A percentile compares a stretch with the other conserved stretches of the same genome.
These are phyloP conservation scores for Combretum micranthum DNA, from an alignment of 345 rosid species.

Conservation along the genomic window DNA sequence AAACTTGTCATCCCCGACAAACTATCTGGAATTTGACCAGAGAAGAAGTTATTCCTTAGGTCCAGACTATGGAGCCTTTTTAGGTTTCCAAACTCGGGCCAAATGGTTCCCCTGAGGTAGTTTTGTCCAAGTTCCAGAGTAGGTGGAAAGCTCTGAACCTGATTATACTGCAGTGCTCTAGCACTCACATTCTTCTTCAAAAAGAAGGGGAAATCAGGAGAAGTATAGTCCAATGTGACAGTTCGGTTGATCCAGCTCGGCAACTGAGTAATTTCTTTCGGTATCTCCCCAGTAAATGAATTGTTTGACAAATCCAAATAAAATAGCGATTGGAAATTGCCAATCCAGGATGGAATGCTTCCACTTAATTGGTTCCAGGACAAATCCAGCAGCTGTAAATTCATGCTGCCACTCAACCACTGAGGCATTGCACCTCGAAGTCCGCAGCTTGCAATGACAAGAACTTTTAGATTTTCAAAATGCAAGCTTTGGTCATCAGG, in stretches of 20 bases:
- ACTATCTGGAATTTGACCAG: conserved; percentile 7
- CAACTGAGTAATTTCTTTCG: conserved; percentile 7
- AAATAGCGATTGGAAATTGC: conserved; percentile 10
- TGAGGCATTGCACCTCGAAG: conserved; percentile 57
- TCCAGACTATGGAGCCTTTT: conserved; percentile 14
- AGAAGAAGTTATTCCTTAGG: conserved; percentile 6
- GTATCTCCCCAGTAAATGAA: conserved; percentile 10
- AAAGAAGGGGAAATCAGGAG: conserved; percentile 16
- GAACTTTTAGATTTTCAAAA: conserved; percentile 54
- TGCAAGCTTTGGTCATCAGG: conserved; percentile 36
- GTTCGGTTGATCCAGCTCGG: conserved; percentile 8
- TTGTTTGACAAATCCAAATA: conserved; percentile 18
- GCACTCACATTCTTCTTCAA: conserved; percentile 12
- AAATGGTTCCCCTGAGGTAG: conserved; percentile 10
- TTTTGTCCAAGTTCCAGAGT: conserved; percentile 11
- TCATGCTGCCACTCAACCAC: conserved; percentile 47
- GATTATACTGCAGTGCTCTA: conserved; percentile 16
- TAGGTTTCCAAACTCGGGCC: conserved; percentile 14
- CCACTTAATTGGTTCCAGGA: conserved; percentile 74
- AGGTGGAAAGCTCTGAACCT: conserved; percentile 14
- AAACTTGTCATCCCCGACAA: conserved; percentile 14
- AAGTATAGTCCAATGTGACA: conserved; percentile 9
- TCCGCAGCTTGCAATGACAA: conserved; percentile 52
- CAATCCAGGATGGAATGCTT: conserved; percentile 34
- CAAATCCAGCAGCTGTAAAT: conserved; percentile 72